These are phyloP conservation scores for Craterostigma plantagineum DNA, from an alignment of 257 asterid genomes.

Conservation along the genomic window DNA sequence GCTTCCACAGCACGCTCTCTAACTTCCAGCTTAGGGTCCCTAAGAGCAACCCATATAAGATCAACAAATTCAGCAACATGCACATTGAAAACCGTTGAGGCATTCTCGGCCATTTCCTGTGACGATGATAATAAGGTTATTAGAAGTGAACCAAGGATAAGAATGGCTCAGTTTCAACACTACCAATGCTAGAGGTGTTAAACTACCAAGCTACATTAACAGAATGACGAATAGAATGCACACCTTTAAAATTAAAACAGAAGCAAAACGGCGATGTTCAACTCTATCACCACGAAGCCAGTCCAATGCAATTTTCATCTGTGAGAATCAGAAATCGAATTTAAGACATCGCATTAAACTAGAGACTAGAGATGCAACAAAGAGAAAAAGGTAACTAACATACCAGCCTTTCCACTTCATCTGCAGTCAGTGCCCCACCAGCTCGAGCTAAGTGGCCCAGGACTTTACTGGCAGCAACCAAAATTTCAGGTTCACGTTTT, in stretches of 20 bases:
- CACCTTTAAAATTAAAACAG: slow-evolving; percentile 87
- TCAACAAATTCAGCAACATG: slow-evolving; percentile 96
- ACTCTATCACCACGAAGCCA: slow-evolving; percentile 95
- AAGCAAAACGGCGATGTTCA: slow-evolving; percentile 90
- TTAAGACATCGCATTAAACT: neutral
- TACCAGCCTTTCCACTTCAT: slow-evolving; percentile 96
- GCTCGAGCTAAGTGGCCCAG: slow-evolving; percentile 97
- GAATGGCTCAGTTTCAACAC: slow-evolving; percentile 5
- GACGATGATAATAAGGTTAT: slow-evolving; percentile 9
- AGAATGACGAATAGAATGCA: slow-evolving; percentile 9
- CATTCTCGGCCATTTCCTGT: slow-evolving; percentile 99
- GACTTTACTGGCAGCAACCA: slow-evolving; percentile 81
- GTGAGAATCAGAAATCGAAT: slow-evolving; percentile 18
- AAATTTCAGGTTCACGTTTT: slow-evolving; percentile 77
- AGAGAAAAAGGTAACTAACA: slow-evolving; percentile 9
- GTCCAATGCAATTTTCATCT: slow-evolving; percentile 79
- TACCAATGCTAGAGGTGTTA: slow-evolving; percentile 6
- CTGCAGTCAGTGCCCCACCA: slow-evolving; percentile 99
- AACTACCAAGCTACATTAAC: neutral
- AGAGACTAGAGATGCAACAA: slow-evolving; percentile 4
- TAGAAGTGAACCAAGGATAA: slow-evolving; percentile 7
- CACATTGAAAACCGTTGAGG: slow-evolving; percentile 94
- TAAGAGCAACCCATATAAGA: slow-evolving; percentile 95
- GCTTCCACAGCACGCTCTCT: slow-evolving; percentile 96
- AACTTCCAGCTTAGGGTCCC: slow-evolving; percentile 78